phyloP scores from a whole-genome alignment of 129 eudicot species.

The Lactuca saligna region DNA sequence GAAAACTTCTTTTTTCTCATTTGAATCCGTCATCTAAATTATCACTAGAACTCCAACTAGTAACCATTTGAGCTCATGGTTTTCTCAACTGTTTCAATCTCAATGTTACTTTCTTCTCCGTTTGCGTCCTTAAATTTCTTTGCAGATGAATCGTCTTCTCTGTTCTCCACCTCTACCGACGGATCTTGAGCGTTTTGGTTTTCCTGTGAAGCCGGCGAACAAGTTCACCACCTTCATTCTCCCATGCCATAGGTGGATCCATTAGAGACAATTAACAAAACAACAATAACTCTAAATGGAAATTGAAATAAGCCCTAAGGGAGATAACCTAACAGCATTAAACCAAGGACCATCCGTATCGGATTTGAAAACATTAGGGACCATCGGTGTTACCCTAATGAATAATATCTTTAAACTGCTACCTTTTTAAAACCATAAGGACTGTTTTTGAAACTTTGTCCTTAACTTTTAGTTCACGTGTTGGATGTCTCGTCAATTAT shows the following conservation, averaged over 20 bases:
- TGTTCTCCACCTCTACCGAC: conserved; percentile 31
- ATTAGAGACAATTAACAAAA: conserved; percentile 20
- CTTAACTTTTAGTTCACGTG: neutral
- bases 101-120: conserved; percentile 30
- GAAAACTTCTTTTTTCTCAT: conserved; percentile 38
- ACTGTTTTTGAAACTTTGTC: no score
- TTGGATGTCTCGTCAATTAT: neutral
- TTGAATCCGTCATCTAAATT: conserved; percentile 48
- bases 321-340: no score
- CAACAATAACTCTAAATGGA: neutral
- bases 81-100: conserved; percentile 40
- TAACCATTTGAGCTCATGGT: conserved; percentile 24
- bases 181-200: conserved; percentile 27
- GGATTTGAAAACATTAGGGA: no score
- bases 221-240: conserved; percentile 29
- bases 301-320: conserved; percentile 10
- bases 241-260: conserved; percentile 51
- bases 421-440: no score
- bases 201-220: conserved; percentile 33
- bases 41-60: conserved; percentile 41
- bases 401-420: no score
- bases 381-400: no score
- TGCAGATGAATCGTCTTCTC: neutral
- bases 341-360: no score
- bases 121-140: neutral